A percentile compares a stretch with the other conserved stretches of the same genome.
Evolutionary conservation across 805 yeast genomes (phyloP).

Genomic region (Saturnispora silvae): DNA sequence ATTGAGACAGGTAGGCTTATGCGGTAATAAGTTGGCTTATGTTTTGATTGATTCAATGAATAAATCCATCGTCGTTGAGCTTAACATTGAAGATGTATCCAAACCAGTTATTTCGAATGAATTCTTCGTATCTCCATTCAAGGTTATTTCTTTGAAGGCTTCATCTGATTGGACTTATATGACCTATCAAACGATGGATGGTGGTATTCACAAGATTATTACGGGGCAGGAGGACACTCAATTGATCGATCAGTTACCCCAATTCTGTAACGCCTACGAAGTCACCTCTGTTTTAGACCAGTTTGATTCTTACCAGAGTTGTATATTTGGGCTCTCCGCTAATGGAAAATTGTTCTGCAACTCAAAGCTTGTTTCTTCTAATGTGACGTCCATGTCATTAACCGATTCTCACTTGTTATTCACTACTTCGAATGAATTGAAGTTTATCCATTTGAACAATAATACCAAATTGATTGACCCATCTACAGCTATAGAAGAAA

Average conservation of each 20-base stretch:
- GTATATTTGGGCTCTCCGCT: constrained; percentile 56
- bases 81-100: constrained; percentile 34
- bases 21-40: constrained; percentile 41
- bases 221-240: not conserved
- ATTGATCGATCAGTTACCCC: constrained; percentile 47
- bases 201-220: constrained; percentile 37
- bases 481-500: constrained; percentile 8
- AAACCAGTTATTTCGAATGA: constrained; percentile 32
- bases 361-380: constrained; percentile 46
- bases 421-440: constrained; percentile 79
- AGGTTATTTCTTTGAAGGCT: constrained; percentile 44
- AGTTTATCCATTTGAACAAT: constrained; percentile 58
- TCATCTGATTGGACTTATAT: constrained; percentile 41
- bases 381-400: constrained; percentile 71
- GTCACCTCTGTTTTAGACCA: constrained; percentile 24
- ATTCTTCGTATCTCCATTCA: constrained; percentile 37
- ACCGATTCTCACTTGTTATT: constrained; percentile 65
- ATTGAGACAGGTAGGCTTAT: constrained; percentile 55
- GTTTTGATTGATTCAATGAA: constrained; percentile 42
- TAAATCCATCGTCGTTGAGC: constrained; percentile 28
- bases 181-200: constrained; percentile 54
- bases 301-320: constrained; percentile 11
- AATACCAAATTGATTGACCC: constrained; percentile 17
- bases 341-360: constrained; percentile 68
- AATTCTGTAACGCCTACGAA: constrained; percentile 53